phyloP scores from a whole-genome alignment of 495 filamentous ascomycete genomes.

The Peziza echinospora region DNA sequence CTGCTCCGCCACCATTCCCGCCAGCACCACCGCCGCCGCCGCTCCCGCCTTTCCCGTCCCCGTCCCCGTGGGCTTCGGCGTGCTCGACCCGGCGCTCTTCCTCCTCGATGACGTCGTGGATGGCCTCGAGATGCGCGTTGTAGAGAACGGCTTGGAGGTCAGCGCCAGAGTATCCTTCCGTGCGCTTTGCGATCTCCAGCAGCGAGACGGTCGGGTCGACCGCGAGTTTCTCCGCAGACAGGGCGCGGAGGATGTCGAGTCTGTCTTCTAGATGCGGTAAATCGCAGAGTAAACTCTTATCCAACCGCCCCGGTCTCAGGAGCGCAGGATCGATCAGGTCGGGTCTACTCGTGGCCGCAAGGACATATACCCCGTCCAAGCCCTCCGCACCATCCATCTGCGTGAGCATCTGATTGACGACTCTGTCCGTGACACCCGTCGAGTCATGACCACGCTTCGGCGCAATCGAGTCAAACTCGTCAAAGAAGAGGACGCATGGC shows the following conservation, averaged over 20 bases:
- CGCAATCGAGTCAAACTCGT: conserved; percentile 93
- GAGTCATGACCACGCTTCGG: conserved; percentile 93
- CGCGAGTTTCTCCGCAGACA: conserved; percentile 49
- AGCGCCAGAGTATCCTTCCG: conserved; percentile 80
- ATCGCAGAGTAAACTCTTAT: conserved; percentile 78
- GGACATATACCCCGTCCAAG: conserved; percentile 78
- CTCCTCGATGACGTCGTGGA: conserved; percentile 72
- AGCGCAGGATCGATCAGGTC: conserved; percentile 90
- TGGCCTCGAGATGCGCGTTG: conserved; percentile 90
- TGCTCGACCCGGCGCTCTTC: conserved; percentile 10
- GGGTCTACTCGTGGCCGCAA: conserved; percentile 75
- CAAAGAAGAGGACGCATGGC: conserved; percentile 89
- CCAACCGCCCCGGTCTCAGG: conserved; percentile 67
- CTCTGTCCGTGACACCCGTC: conserved; percentile 92
- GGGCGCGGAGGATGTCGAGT: conserved; percentile 62
- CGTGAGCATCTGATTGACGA: conserved; percentile 91
- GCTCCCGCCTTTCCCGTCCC: neutral
- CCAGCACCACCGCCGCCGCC: neutral
- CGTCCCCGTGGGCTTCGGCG: neutral
- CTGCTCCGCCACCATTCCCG: neutral
- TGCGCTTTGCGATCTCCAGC: conserved; percentile 47
- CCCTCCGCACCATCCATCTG: conserved; percentile 99
- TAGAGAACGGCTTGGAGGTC: conserved; percentile 89
- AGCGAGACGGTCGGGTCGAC: conserved; percentile 32
- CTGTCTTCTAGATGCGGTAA: conserved; percentile 60